Evolutionary conservation across 768 basidiomycete genomes (phyloP).

Genomic region (Lactarius pseudohatsudake): DNA sequence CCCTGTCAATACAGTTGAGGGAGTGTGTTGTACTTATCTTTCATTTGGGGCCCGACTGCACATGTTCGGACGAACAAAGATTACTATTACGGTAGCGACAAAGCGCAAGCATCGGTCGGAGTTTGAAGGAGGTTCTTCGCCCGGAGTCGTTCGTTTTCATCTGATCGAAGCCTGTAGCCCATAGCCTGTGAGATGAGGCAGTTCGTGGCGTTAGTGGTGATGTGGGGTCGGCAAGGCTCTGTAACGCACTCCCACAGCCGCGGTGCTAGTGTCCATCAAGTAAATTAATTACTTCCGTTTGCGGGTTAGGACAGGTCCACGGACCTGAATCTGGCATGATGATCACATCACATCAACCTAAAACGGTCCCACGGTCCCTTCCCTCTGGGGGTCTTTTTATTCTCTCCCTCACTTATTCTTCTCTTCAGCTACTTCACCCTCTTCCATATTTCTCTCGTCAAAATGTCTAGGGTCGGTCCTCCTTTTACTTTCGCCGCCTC

Average conservation of each 20-base stretch:
- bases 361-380: background rate
- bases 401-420: background rate
- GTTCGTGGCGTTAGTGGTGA: background rate
- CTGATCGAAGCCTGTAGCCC: background rate
- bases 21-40: background rate
- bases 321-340: background rate
- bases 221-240: too few species aligned
- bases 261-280: too few species aligned
- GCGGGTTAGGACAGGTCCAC: background rate
- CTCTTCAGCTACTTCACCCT: background rate
- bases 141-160: background rate
- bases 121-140: background rate
- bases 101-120: background rate
- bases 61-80: background rate
- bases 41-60: background rate
- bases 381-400: background rate
- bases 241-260: too few species aligned
- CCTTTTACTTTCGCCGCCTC: background rate
- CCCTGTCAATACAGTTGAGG: background rate
- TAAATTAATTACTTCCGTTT: too few species aligned
- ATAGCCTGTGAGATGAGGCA: background rate
- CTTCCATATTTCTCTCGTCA: conserved; percentile 7
- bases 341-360: conserved; percentile 1
- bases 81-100: background rate
- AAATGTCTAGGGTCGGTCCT: conserved; percentile 38